Evolutionary conservation across 1,284 basidiomycete genomes (phyloP), one percentile per base, ranked within the genome.

Genomic region (Gymnopus androsaceus): DNA sequence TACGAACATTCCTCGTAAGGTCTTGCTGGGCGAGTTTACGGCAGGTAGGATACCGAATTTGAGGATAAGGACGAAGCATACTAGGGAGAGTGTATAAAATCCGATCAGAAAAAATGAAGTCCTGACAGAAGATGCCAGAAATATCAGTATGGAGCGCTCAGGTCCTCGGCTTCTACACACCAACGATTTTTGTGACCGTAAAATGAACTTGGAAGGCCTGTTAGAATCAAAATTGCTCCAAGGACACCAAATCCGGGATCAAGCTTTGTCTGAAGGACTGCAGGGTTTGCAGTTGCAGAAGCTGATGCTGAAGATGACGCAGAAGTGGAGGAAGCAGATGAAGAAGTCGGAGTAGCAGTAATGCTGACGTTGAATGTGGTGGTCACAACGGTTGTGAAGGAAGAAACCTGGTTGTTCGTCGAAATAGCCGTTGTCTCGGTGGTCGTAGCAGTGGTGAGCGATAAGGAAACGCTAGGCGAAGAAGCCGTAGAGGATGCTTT

Each of bases 121-220:
- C 89, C 91, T 92, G 69, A 36, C 40, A 46, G 12, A 49, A 23
- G 23, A n/a, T 27, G 17, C 45, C 44, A 9, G n/a, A 23, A 19
- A 37, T 27, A 15, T 53, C 28, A 37, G 28, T 36, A 57, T 54
- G 59, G 58, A 23, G 54, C 59, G 51, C 25, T 58, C 38, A 57
- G 57, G 57, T 51, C 48, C 53, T 37, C 50, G 52, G 50, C 25
- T 19, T 40, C 3, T 49, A 55, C 63, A 47, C 60, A 88, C 93
- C 94, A 94, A 80, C 94, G 78, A 69, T 95, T 95, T 79, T 94
- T 95, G 72, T 94, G 92, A 19, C 95, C 95, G 72, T 92, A 87
- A 64, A 94, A 93, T 1, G 91, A 89, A 59, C 92, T 92, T 3
- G 94, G 92, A 14, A 95, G 76, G 55, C 95, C 95, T 6, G 91